Percentiles rank a stretch among this genome's conserved stretches.
These are phyloP conservation scores for Pharnaceum exiguum DNA, from an alignment of 148 eudicot genomes.

Conservation along the genomic window DNA sequence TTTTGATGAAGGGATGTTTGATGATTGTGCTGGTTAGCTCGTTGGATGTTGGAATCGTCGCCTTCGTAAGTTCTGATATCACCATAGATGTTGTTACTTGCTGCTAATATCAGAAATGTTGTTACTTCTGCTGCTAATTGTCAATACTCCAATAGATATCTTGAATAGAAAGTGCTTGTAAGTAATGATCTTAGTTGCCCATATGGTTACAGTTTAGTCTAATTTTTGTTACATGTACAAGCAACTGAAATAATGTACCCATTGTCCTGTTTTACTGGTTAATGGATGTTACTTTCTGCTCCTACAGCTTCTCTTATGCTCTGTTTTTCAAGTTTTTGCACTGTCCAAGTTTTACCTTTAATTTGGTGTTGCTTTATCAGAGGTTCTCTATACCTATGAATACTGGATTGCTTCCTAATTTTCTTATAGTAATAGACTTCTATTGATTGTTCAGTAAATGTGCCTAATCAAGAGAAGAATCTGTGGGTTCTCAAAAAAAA, in stretches of 20 bases:
- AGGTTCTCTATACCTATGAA: no score
- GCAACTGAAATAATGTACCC: conserved; percentile 13
- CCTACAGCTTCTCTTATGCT: neutral
- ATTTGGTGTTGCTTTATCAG: no score
- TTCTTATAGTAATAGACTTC: no score
- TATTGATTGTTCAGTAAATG: no score
- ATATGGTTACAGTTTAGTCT: conserved; percentile 3
- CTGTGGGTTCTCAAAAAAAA: no score
- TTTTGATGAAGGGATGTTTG: conserved; percentile 21
- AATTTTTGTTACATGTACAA: conserved; percentile 1
- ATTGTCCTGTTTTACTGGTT: conserved; percentile 4
- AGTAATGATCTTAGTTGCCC: conserved; percentile 17
- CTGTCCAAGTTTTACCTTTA: no score
- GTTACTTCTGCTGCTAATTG: conserved; percentile 15
- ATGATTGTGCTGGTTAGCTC: conserved; percentile 44
- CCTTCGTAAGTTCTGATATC: conserved; percentile 21
- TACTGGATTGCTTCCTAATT: no score
- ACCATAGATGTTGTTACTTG: conserved; percentile 7
- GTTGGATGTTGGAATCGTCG: conserved; percentile 39
- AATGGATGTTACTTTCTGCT: conserved; percentile 8
- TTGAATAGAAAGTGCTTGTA: conserved; percentile 18
- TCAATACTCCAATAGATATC: conserved; percentile 7
- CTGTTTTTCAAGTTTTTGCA: no score
- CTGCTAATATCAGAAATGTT: conserved; percentile 13
- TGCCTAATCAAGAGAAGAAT: no score